Evolutionary conservation across 164 flowering plant genomes (phyloP).

Genomic region (Vitis labrusca): DNA sequence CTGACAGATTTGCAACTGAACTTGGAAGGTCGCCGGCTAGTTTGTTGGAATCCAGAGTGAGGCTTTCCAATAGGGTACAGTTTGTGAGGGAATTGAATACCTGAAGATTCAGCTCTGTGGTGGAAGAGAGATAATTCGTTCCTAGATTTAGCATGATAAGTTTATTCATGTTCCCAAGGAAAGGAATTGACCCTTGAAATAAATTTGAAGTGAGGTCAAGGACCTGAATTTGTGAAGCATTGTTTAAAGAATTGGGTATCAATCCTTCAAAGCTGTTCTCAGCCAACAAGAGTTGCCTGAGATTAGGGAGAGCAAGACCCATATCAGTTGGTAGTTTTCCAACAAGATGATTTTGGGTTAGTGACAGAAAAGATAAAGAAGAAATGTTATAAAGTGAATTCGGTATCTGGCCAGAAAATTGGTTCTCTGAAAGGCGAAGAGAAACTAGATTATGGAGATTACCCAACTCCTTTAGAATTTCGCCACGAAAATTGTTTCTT

Average conservation of each 20-base stretch:
- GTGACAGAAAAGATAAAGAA: slow-evolving; percentile 6
- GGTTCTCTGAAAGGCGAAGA: slow-evolving; percentile 9
- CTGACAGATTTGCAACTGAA: slow-evolving; percentile 12
- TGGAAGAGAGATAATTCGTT: slow-evolving; percentile 6
- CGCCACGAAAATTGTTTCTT: slow-evolving; percentile 3
- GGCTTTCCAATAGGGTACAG: not conserved
- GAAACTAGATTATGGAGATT: not conserved
- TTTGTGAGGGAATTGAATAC: slow-evolving; percentile 7
- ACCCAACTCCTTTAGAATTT: slow-evolving; percentile 7
- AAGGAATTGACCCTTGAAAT: slow-evolving; percentile 13
- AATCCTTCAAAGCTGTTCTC: slow-evolving; percentile 6
- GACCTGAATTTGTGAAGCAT: slow-evolving; percentile 9
- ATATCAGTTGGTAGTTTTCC: slow-evolving; percentile 8
- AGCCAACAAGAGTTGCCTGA: slow-evolving; percentile 4
- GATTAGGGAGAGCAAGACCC: slow-evolving; percentile 11
- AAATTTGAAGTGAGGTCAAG: slow-evolving; percentile 19
- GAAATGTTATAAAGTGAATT: slow-evolving; percentile 11
- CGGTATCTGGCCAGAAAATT: slow-evolving; percentile 5
- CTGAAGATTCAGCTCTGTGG: slow-evolving; percentile 10
- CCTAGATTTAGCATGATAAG: slow-evolving; percentile 9
- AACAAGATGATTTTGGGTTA: not conserved
- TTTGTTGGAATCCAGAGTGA: slow-evolving; percentile 3
- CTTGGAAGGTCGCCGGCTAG: slow-evolving; percentile 13
- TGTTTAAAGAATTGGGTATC: slow-evolving; percentile 6
- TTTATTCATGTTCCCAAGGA: slow-evolving; percentile 1